Percentiles rank a stretch among this genome's conserved stretches.
phyloP scores from a whole-genome alignment of 208 protist genomes.

The Leishmania turanica region DNA sequence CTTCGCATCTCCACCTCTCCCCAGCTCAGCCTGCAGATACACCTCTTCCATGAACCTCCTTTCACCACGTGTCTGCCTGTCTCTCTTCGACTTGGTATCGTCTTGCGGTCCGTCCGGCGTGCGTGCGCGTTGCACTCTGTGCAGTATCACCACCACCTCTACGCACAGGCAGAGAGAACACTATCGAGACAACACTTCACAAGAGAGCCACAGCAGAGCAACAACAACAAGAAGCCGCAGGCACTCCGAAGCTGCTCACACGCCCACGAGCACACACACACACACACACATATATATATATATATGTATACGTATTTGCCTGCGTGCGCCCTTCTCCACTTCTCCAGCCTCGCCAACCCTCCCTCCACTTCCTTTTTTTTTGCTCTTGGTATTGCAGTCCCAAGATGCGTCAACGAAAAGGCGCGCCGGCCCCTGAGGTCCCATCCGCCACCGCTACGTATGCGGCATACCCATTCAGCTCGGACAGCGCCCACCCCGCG shows the following conservation, averaged over 20 bases:
- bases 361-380: not conserved
- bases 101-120: not conserved
- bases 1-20: not conserved
- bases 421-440: not conserved
- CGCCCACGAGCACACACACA: too few species aligned
- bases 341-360: not conserved
- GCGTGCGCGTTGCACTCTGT: not conserved
- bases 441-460: not conserved
- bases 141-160: not conserved
- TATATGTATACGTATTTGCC: not conserved
- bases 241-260: too few species aligned
- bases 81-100: not conserved
- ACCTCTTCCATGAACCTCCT: not conserved
- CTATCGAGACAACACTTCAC: not conserved
- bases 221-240: too few species aligned
- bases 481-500: not conserved
- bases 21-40: not conserved
- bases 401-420: conserved; percentile 13
- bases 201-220: not conserved
- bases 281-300: too few species aligned
- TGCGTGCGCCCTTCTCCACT: not conserved
- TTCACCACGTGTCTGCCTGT: not conserved
- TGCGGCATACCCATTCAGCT: not conserved
- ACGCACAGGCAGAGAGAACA: not conserved
- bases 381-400: not conserved